Evolutionary conservation across 1,284 basidiomycete species (phyloP), one percentile per base, ranked within the genome.

Genomic region (Irpex sp.): DNA sequence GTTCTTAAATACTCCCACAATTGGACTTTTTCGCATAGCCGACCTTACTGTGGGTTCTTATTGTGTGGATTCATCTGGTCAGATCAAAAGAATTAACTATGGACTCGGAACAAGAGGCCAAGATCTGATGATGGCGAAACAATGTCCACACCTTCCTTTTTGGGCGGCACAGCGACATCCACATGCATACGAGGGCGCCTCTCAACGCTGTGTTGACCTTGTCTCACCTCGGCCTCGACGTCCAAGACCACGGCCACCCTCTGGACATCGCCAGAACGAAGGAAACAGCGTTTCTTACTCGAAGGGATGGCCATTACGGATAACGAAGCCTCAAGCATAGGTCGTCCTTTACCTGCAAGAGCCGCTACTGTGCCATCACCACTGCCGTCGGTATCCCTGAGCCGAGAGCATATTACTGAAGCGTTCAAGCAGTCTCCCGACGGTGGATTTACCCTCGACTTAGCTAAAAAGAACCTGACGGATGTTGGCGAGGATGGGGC

Each of bases 391-490:
- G 76, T 77, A 58, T 80, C 82, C 38, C 78, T 89, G 55, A 82
- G 77, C 62, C 81, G 81, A 66, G 78, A 75, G 7, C 84, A 88
- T 70, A 85, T 94, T 65, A 75, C 80, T 15, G 84, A 91, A 51
- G 93, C 92, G 21, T 74, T 92, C 31, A 76, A 79, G 54, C 83
- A 79, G 66, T 94, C 92, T 37, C 78, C 83, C 4, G 94, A 97
- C 78, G 78, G 83, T 63, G 93, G 94, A 17, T 85, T 86, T 61
- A 96, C 94, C 4, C 80, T 97, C 62, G 88, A 94, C 72, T 82
- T 97, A 62, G 87, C 91, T 62, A 88, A 93, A 74, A 85, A 89
- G 74, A 83, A 83, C 49, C 79, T 97, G 47, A 85, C 87, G 3
- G 87, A 93, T 64, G 85, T 97, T 37, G 87, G 86, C 17, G 85